phyloP scores from a whole-genome alignment of 768 basidiomycete species.

The Kwoniella dejecticola region DNA sequence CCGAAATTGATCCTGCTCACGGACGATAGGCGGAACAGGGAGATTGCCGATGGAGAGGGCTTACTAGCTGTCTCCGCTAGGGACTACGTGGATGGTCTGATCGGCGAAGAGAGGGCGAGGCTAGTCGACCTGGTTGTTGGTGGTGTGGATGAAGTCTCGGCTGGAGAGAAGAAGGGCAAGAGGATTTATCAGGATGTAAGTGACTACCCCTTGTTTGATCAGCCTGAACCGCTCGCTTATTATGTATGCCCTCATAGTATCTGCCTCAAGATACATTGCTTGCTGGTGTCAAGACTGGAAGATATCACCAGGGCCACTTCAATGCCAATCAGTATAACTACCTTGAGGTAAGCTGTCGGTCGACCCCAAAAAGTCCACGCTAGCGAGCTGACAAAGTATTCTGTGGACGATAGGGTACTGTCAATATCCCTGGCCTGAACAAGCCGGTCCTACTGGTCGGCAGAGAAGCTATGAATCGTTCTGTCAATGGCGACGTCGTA shows the following conservation, averaged over 20 bases:
- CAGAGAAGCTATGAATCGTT: conserved; percentile 91
- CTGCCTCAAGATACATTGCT: conserved; percentile 69
- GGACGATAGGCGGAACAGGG: conserved; percentile 81
- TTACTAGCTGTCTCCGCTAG: conserved; percentile 60
- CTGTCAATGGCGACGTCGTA: conserved; percentile 90
- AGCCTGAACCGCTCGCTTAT: neutral
- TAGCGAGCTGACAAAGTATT: neutral
- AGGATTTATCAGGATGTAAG: conserved; percentile 70
- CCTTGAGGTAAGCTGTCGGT: conserved; percentile 66
- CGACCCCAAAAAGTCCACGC: neutral
- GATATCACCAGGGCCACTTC: conserved; percentile 89
- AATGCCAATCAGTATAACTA: conserved; percentile 96
- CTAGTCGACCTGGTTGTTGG: conserved; percentile 81
- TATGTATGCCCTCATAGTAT: conserved; percentile 62
- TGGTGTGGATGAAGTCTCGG: conserved; percentile 62
- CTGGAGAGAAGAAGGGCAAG: conserved; percentile 33
- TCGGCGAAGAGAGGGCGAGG: conserved; percentile 61
- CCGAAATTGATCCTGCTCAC: conserved; percentile 79
- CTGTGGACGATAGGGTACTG: conserved; percentile 66
- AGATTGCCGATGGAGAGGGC: conserved; percentile 69
- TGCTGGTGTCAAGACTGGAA: conserved; percentile 81
- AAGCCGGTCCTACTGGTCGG: conserved; percentile 84
- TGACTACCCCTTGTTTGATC: neutral
- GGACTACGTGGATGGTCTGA: conserved; percentile 77
- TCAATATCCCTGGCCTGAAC: conserved; percentile 69